Evolutionary conservation across 495 filamentous ascomycete genomes (phyloP), one percentile per base, ranked within the genome.

Genomic region (Cudoniella acicularis): DNA sequence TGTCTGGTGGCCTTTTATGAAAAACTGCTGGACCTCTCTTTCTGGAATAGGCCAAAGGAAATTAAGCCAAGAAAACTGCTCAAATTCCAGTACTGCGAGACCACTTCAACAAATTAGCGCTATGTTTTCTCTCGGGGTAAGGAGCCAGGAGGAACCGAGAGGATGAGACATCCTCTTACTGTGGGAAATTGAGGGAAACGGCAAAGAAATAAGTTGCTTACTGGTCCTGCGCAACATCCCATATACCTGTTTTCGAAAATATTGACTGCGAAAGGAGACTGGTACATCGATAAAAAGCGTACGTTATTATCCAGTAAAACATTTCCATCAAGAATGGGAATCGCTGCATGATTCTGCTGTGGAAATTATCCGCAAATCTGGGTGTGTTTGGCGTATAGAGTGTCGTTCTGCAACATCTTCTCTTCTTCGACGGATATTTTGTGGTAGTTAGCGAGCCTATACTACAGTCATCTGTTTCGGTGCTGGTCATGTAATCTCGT

Each of bases 261-360:
- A 49, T 85, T 72, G 53, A 84, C 83, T 27, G 87, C 84, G 46
- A 76, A 64, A 48, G 75, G 74, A 69, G 20, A 10, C 36, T 55
- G 3, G 65, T 63, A 30, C 52, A 54, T 1, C 80, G 81, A 64
- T 87, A 87, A 65, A 86, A 83, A 36, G 76, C 75, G 64, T 82
- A 87, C 52, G 82, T 87, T 27, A 80, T 67, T 46, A 83, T 79
- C 86, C 86, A 88, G 63, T 89, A 89, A 71, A 85, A 88, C 68
- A 83, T 85, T 67, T 89, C 86, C 40, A 85, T 80, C 53, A 89
- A 66, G 63, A 89, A 89, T 1, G 86, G 86, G 56, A 86, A 79
- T 64, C 81, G 83, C 49, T 76, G 72, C 20, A 89, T 70, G n/a
- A 87, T 68, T n/a, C 79, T 74, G 56, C 80, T 84, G 64, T 87